Conservation (phyloP, 2,329 filamentous ascomycete genomes). For the Hypoxylon sp. region DNA sequence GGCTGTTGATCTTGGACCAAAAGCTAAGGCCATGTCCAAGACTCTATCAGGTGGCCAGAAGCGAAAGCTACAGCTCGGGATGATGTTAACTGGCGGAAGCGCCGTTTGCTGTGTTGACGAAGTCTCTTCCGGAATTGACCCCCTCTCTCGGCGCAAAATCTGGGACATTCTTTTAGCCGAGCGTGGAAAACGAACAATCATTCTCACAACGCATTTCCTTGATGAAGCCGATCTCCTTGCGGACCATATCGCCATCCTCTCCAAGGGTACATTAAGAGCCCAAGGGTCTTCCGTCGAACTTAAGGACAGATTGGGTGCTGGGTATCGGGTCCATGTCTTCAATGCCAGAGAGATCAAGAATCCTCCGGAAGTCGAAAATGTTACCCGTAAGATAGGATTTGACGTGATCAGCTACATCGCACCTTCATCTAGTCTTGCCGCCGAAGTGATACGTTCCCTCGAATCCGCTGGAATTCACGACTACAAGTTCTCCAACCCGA, state of each 20-base stretch:
- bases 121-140: constrained; percentile 89
- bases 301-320: constrained; percentile 85
- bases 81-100: constrained; percentile 95
- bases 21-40: constrained; percentile 78
- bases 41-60: constrained; percentile 94
- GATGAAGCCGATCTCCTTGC: constrained; percentile 93
- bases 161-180: constrained; percentile 95
- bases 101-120: constrained; percentile 93
- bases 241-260: constrained; percentile 90
- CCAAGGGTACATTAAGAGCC: constrained; percentile 85
- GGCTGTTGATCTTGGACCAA: constrained; percentile 81
- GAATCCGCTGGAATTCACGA: constrained; percentile 78
- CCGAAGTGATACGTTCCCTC: constrained; percentile 77
- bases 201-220: constrained; percentile 92
- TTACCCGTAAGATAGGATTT: constrained; percentile 71
- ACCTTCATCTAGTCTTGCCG: constrained; percentile 77
- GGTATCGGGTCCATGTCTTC: constrained; percentile 85
- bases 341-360: constrained; percentile 66
- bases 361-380: constrained; percentile 67
- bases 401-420: constrained; percentile 83
- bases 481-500: constrained; percentile 89
- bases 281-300: constrained; percentile 88
- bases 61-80: constrained; percentile 89
- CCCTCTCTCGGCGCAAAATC: constrained; percentile 87
- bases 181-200: constrained; percentile 83